These are phyloP conservation scores for Backusella morwellensis DNA, from an alignment of 192 early-diverging fungal species.

Conservation along the genomic window DNA sequence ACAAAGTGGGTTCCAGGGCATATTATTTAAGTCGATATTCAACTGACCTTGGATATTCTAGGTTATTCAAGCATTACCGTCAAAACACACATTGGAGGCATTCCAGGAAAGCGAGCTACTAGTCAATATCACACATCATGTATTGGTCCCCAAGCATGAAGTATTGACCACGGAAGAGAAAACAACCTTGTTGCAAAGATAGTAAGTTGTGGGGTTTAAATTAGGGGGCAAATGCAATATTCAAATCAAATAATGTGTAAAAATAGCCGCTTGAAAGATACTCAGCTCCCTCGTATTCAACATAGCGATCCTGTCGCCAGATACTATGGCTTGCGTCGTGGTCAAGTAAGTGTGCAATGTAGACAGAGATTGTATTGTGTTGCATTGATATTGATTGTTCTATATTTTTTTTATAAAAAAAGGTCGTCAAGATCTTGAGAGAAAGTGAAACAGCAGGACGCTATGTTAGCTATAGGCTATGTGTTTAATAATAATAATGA, in stretches of 20 bases:
- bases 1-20: conserved; percentile 52
- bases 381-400: neutral
- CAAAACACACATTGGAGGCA: conserved; percentile 75
- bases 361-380: neutral
- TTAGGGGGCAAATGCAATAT: neutral
- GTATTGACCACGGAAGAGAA: conserved; percentile 88
- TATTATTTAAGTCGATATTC: too few species aligned
- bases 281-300: conserved; percentile 92
- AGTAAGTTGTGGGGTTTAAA: conserved; percentile 56
- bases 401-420: conserved; percentile 6
- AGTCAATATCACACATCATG: conserved; percentile 97
- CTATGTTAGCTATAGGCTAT: conserved; percentile 95
- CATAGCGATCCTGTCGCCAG: conserved; percentile 88
- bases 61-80: conserved; percentile 65
- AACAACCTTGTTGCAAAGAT: conserved; percentile 83
- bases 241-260: neutral
- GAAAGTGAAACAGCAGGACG: conserved; percentile 96
- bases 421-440: conserved; percentile 93
- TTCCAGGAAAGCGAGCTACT: conserved; percentile 92
- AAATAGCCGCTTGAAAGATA: conserved; percentile 84
- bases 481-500: conserved; percentile 58
- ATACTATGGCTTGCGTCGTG: conserved; percentile 91
- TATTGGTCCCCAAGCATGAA: conserved; percentile 92
- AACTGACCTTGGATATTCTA: conserved; percentile 14
- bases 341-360: conserved; percentile 48